Evolutionary conservation across 2,329 filamentous ascomycete genomes (phyloP), one percentile per base, ranked within the genome.

Genomic region (Microthyrium microscopicum): DNA sequence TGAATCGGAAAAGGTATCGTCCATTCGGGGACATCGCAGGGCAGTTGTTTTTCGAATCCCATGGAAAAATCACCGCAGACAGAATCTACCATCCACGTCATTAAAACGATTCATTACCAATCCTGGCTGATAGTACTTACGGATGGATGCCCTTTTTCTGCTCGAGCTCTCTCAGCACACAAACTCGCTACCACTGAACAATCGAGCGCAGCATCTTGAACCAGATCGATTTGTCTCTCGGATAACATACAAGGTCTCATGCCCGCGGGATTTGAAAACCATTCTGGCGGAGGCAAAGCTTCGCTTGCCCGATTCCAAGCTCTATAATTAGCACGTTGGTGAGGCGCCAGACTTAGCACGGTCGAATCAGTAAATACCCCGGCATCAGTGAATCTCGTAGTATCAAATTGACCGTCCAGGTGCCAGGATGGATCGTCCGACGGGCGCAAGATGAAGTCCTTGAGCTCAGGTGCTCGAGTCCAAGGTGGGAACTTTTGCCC

Each of bases 141-240:
- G 52, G 75, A 73, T 24, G 67, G 64, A 52, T 77, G 68, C 2
- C 77, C 77, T 13, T 73, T 73, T 40, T 75, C 67, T 6, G 75
- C 65, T 41, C 81, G 68, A 26, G 75, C 74, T 39, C 77, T 74
- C 17, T 72, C 76, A 18, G 85, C 84, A 50, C 85, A 94, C 5
- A 98, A 65, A 51, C 89, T 94, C 12, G 89, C 89, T 19, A 98
- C 87, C 3, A 98, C 87, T 2, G 89, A 95, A 50, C 89, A 98
- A 52, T 98, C 89, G 1, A 87, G 91, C 4, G 87, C 85, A 38
- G 92, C 74, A 54, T 98, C 89, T 54, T 98, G 89, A 3, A 94
- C 84, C 5, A 98, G 67, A 53, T 98, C 87, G 40, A 80, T 73
- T 11, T n/a, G n/a, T n/a, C n/a, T n/a, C n/a, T n/a, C n/a, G n/a